These are phyloP conservation scores for Orbilia ellipsospora DNA, from an alignment of 2,329 filamentous ascomycete genomes.

Conservation along the genomic window DNA sequence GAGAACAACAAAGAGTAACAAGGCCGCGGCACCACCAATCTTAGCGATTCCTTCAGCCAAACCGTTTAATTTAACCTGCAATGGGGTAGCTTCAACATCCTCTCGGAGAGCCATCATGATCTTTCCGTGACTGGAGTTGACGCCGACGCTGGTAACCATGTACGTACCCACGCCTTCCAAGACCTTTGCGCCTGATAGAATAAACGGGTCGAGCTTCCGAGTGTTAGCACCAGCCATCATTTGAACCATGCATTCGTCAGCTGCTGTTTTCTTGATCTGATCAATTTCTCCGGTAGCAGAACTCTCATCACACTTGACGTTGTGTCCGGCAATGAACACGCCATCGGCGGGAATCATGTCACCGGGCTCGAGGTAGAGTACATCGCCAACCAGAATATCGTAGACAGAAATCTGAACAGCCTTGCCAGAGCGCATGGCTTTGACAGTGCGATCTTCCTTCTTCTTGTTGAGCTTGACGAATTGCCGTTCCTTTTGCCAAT, in stretches of 20 bases:
- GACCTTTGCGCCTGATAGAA: conserved; percentile 70
- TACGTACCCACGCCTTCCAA: conserved; percentile 69
- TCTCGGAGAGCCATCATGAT: conserved; percentile 70
- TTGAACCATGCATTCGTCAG: conserved; percentile 70
- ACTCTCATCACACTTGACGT: conserved; percentile 77
- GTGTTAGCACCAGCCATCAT: conserved; percentile 68
- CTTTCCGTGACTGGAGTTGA: conserved; percentile 69
- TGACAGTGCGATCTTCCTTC: conserved; percentile 74
- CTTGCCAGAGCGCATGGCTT: conserved; percentile 75
- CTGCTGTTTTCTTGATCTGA: conserved; percentile 74
- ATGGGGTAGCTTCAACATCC: conserved; percentile 67
- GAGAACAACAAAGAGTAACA: conserved; percentile 62
- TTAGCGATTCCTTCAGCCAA: conserved; percentile 68
- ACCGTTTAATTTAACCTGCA: conserved; percentile 68
- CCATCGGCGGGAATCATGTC: conserved; percentile 78
- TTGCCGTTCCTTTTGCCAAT: conserved; percentile 76
- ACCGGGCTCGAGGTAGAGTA: conserved; percentile 75
- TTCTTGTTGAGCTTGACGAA: conserved; percentile 72
- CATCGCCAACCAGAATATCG: conserved; percentile 76
- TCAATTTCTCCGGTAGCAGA: conserved; percentile 80
- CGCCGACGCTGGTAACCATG: conserved; percentile 68
- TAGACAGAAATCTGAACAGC: conserved; percentile 73
- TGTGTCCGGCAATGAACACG: conserved; percentile 74
- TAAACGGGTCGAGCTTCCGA: conserved; percentile 73
- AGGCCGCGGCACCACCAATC: conserved; percentile 64